Conservation (phyloP, 805 yeast genomes). For the Wickerhamiella allomyrinae region DNA sequence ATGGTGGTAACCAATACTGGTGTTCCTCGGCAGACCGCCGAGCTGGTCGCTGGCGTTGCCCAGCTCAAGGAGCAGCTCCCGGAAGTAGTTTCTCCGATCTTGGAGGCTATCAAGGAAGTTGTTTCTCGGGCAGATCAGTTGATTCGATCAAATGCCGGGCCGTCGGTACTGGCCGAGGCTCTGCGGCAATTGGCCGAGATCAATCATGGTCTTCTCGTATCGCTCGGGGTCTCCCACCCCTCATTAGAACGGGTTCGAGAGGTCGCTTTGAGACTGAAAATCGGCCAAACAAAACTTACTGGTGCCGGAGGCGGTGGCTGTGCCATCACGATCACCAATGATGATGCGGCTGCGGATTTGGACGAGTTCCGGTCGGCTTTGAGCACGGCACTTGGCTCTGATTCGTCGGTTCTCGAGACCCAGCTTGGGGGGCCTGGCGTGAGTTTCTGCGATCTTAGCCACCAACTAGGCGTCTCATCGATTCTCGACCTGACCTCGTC, state of each 20-base stretch:
- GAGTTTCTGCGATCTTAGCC: conserved; percentile 27
- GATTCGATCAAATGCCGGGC: conserved; percentile 36
- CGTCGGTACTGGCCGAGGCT: conserved; percentile 23
- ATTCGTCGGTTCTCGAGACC: conserved; percentile 66
- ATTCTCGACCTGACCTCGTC: neutral
- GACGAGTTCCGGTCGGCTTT: conserved; percentile 22
- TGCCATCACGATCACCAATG: conserved; percentile 66
- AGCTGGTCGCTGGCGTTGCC: conserved; percentile 65
- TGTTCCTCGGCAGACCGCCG: conserved; percentile 79
- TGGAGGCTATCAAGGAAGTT: conserved; percentile 64
- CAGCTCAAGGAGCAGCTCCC: conserved; percentile 40
- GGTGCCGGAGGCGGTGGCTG: conserved; percentile 99
- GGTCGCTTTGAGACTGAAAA: conserved; percentile 42
- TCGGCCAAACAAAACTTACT: conserved; percentile 87
- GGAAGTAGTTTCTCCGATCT: conserved; percentile 37
- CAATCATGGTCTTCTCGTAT: conserved; percentile 75
- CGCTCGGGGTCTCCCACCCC: conserved; percentile 89
- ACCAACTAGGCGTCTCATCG: neutral
- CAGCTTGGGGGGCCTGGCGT: conserved; percentile 84
- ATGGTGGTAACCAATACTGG: conserved; percentile 71
- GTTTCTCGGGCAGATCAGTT: conserved; percentile 59
- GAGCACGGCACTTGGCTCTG: conserved; percentile 29
- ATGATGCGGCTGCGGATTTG: conserved; percentile 23
- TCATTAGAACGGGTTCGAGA: conserved; percentile 62
- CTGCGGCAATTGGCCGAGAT: conserved; percentile 43